Conservation (phyloP, 2,329 filamentous ascomycete genomes). For the Niveomyces coronatus region DNA sequence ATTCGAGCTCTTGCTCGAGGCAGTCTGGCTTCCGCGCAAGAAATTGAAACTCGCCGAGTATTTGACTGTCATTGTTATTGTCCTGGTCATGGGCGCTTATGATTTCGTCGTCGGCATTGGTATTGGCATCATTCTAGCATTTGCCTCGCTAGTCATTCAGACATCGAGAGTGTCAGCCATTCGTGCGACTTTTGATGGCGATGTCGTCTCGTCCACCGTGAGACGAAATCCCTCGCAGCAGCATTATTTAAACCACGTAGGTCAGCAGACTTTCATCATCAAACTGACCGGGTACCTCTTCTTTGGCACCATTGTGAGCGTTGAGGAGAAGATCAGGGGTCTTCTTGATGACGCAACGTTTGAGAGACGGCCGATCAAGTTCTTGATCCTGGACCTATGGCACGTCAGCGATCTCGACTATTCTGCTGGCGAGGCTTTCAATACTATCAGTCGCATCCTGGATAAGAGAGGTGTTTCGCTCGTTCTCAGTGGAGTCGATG, state of each 20-base stretch:
- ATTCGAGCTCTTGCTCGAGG: constrained; percentile 83
- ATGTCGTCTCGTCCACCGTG: constrained; percentile 84
- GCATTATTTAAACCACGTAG: constrained; percentile 74
- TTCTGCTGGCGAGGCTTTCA: constrained; percentile 91
- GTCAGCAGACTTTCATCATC: constrained; percentile 78
- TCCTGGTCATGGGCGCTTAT: constrained; percentile 90
- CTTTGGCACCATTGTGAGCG: constrained; percentile 93
- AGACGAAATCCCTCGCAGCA: constrained; percentile 83
- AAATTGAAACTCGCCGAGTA: constrained; percentile 84
- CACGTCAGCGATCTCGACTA: constrained; percentile 92
- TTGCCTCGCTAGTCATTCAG: constrained; percentile 82
- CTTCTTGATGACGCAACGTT: constrained; percentile 80
- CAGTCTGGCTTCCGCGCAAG: constrained; percentile 77
- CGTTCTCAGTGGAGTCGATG: constrained; percentile 71
- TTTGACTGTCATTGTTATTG: constrained; percentile 78
- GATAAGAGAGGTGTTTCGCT: constrained; percentile 68
- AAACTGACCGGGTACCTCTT: constrained; percentile 95
- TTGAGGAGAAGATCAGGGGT: constrained; percentile 76
- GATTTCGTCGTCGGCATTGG: constrained; percentile 95
- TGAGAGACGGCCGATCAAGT: constrained; percentile 68
- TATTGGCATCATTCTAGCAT: constrained; percentile 83
- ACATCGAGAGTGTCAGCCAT: constrained; percentile 85
- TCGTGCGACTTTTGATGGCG: constrained; percentile 79
- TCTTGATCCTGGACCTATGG: constrained; percentile 77
- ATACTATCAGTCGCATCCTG: constrained; percentile 78